Evolutionary conservation across 768 basidiomycete genomes (phyloP).

Genomic region (Pleurotus pulmonarius): DNA sequence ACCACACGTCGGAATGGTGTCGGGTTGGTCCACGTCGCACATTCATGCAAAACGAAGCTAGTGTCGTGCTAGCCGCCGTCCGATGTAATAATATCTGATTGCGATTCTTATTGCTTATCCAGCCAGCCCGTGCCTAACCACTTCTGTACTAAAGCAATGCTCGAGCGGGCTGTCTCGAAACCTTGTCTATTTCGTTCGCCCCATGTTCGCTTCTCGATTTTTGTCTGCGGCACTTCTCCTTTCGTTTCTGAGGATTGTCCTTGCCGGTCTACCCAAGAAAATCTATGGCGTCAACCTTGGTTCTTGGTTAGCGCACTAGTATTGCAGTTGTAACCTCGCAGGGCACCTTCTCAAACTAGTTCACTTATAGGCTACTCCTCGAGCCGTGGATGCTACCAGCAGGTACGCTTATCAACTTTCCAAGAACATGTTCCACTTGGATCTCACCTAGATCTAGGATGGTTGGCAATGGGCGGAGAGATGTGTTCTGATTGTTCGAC

Average conservation of each 20-base stretch:
- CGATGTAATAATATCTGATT: too few species aligned
- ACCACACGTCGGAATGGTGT: background rate
- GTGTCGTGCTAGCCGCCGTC: background rate
- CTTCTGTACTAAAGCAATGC: too few species aligned
- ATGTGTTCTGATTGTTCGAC: conserved; percentile 51
- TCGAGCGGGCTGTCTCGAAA: too few species aligned
- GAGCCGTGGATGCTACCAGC: conserved; percentile 84
- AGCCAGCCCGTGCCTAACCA: too few species aligned
- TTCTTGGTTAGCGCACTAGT: conserved; percentile 41
- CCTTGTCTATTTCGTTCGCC: too few species aligned
- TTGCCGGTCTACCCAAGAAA: conserved; percentile 19
- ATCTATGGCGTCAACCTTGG: conserved; percentile 64
- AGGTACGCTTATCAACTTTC: conserved; percentile 28
- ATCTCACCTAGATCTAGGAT: conserved; percentile 38
- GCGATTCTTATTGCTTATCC: too few species aligned
- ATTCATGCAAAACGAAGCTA: background rate
- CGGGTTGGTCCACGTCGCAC: conserved; percentile 4
- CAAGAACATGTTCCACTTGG: too few species aligned
- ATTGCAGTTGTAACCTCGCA: background rate
- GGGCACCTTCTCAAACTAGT: conserved; percentile 2
- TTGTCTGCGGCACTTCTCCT: background rate
- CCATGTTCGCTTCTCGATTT: background rate
- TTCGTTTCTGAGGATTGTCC: conserved; percentile 8
- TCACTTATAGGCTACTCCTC: conserved; percentile 56
- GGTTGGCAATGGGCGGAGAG: conserved; percentile 72